Evolutionary conservation across 2,329 filamentous ascomycete genomes (phyloP).

Genomic region (Penicillium sp.): DNA sequence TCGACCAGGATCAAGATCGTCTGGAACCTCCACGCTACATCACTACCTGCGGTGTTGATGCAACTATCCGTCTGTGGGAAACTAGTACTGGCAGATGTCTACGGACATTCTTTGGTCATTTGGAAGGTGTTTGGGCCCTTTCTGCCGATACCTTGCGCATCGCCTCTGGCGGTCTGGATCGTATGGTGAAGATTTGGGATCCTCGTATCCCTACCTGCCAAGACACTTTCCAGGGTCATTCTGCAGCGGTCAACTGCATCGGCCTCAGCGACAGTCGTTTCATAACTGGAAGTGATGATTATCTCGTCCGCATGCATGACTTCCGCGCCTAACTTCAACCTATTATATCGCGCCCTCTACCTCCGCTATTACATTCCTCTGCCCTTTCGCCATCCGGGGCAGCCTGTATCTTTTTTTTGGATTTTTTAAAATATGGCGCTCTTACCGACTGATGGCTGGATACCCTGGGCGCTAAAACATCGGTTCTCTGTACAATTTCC

Average conservation of each 20-base stretch:
- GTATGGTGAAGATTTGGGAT: conserved; percentile 96
- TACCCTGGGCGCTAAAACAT: conserved; percentile 25
- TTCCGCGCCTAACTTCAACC: conserved; percentile 53
- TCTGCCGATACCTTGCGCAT: conserved; percentile 86
- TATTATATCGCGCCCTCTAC: conserved; percentile 1
- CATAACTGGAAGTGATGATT: conserved; percentile 91
- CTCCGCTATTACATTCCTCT: conserved; percentile 3
- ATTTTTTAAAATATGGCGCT: conserved; percentile 12
- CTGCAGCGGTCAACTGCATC: conserved; percentile 89
- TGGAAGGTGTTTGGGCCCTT: conserved; percentile 94
- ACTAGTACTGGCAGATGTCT: conserved; percentile 79
- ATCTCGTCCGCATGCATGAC: conserved; percentile 83
- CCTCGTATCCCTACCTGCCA: conserved; percentile 89
- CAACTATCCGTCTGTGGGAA: conserved; percentile 91
- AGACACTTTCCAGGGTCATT: conserved; percentile 87
- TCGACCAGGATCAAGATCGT: conserved; percentile 64
- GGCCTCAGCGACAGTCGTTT: conserved; percentile 87
- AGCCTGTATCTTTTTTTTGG: neutral
- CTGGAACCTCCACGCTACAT: conserved; percentile 86
- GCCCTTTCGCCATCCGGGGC: conserved; percentile 8
- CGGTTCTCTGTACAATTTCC: conserved; percentile 10
- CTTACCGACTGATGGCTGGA: conserved; percentile 15
- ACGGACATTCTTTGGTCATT: conserved; percentile 92
- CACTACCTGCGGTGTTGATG: conserved; percentile 88
- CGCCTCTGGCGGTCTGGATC: conserved; percentile 88